Conservation (phyloP, 768 basidiomycete species). For the Guyanaporus albipodus region DNA sequence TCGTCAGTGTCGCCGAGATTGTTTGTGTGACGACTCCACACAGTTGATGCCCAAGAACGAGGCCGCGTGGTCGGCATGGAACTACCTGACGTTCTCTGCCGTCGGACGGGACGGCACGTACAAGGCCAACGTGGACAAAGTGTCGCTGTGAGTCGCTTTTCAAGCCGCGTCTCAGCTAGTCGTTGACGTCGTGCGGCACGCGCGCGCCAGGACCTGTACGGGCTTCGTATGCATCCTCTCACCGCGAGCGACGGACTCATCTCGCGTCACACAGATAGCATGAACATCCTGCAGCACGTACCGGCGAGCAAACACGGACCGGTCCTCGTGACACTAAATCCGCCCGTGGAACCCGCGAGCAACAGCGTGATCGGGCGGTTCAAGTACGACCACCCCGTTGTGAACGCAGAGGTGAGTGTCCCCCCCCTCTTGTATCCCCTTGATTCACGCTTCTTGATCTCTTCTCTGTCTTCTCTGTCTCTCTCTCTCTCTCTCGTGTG, state of each 20-base stretch:
- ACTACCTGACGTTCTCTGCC: conserved; percentile 59
- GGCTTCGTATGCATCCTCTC: background rate
- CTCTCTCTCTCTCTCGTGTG: too few relatives aligned
- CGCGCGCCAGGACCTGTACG: conserved; percentile 50
- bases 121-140: conserved; percentile 51
- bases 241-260: background rate
- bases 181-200: too few relatives aligned
- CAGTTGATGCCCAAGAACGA: conserved; percentile 65
- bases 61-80: conserved; percentile 75
- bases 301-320: conserved; percentile 52
- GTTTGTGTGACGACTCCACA: too few relatives aligned
- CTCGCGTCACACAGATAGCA: conserved; percentile 45
- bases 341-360: conserved; percentile 49
- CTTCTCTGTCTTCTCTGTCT: too few relatives aligned
- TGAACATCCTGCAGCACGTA: conserved; percentile 75
- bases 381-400: conserved; percentile 66
- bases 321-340: conserved; percentile 69
- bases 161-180: background rate
- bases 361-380: conserved; percentile 47
- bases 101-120: conserved; percentile 32
- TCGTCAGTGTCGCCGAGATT: background rate
- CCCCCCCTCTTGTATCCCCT: background rate
- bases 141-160: conserved; percentile 51
- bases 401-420: conserved; percentile 45
- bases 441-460: background rate